phyloP scores from a whole-genome alignment of 768 basidiomycete species.

The Boletus insuetus region DNA sequence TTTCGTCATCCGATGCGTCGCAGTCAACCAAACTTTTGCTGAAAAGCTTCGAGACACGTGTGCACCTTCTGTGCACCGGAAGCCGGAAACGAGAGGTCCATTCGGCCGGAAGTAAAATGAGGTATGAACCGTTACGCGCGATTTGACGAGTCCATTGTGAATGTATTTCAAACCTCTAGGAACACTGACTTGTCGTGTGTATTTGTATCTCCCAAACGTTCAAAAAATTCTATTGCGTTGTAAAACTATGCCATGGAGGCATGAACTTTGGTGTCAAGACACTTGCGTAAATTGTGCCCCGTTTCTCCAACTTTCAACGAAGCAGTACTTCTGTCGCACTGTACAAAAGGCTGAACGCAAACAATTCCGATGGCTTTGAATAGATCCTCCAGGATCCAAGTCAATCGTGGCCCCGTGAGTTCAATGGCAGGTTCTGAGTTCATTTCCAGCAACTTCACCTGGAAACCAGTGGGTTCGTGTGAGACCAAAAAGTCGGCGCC shows the following conservation, averaged over 20 bases:
- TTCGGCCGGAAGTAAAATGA: slow-evolving; percentile 10
- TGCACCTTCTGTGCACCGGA: neutral
- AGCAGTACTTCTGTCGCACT: neutral
- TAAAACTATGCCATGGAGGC: slow-evolving; percentile 15
- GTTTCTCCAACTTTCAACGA: slow-evolving; percentile 55
- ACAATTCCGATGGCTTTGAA: slow-evolving; percentile 68
- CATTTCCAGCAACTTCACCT: slow-evolving; percentile 81
- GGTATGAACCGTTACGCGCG: neutral
- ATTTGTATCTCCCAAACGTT: neutral
- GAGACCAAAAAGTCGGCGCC: slow-evolving; percentile 90
- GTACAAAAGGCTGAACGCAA: slow-evolving; percentile 64
- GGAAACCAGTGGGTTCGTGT: slow-evolving; percentile 40
- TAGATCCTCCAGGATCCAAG: slow-evolving; percentile 78
- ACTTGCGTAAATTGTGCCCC: slow-evolving; percentile 58
- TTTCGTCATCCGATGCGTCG: slow-evolving; percentile 24
- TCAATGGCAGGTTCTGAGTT: slow-evolving; percentile 97
- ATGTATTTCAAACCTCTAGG: slow-evolving; percentile 1
- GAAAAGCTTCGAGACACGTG: slow-evolving; percentile 8
- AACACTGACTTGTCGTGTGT: slow-evolving; percentile 3
- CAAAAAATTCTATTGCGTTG: neutral
- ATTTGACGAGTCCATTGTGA: neutral
- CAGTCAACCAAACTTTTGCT: slow-evolving; percentile 14
- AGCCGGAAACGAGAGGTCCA: slow-evolving; percentile 6
- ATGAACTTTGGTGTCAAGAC: slow-evolving; percentile 55
- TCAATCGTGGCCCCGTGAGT: slow-evolving; percentile 79